Evolutionary conservation across 73 alveolate species (phyloP).

Genomic region (Paramecium caudatum): DNA sequence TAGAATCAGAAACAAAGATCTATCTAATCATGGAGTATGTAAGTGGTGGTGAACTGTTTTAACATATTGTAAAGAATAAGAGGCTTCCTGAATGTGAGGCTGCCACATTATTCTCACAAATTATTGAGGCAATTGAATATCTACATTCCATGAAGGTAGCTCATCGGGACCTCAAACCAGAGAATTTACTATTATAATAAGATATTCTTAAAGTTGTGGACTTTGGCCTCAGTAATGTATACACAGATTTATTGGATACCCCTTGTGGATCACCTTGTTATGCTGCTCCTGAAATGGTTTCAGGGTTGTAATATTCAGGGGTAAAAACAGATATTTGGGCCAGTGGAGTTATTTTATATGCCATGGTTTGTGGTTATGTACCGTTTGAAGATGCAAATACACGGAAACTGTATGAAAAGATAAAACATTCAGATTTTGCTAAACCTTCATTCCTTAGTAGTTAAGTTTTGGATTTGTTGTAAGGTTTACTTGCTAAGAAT

Average conservation of each 20-base stretch:
- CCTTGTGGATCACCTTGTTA: slow-evolving; percentile 92
- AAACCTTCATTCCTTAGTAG: slow-evolving; percentile 69
- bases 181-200: slow-evolving; percentile 85
- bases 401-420: slow-evolving; percentile 83
- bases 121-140: slow-evolving; percentile 90
- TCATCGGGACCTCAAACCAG: slow-evolving; percentile 91
- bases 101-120: slow-evolving; percentile 84
- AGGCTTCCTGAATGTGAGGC: slow-evolving; percentile 89
- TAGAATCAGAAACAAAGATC: slow-evolving; percentile 87
- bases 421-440: slow-evolving; percentile 76
- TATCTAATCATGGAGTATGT: slow-evolving; percentile 94
- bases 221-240: slow-evolving; percentile 84
- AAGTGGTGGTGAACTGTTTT: slow-evolving; percentile 95
- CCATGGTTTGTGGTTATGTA: slow-evolving; percentile 89
- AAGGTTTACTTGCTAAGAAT: slow-evolving; percentile 77
- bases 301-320: slow-evolving; percentile 83
- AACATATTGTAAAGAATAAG: slow-evolving; percentile 88
- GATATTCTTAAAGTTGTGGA: slow-evolving; percentile 83
- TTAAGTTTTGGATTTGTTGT: slow-evolving; percentile 58
- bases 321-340: slow-evolving; percentile 85
- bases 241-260: slow-evolving; percentile 80
- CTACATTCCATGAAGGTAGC: slow-evolving; percentile 87
- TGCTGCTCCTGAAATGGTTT: slow-evolving; percentile 95
- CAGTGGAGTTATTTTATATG: slow-evolving; percentile 86
- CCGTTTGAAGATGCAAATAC: slow-evolving; percentile 92